These are phyloP conservation scores for Eimeria nieschulzi DNA, from an alignment of 169 alveolate genomes.

Conservation along the genomic window DNA sequence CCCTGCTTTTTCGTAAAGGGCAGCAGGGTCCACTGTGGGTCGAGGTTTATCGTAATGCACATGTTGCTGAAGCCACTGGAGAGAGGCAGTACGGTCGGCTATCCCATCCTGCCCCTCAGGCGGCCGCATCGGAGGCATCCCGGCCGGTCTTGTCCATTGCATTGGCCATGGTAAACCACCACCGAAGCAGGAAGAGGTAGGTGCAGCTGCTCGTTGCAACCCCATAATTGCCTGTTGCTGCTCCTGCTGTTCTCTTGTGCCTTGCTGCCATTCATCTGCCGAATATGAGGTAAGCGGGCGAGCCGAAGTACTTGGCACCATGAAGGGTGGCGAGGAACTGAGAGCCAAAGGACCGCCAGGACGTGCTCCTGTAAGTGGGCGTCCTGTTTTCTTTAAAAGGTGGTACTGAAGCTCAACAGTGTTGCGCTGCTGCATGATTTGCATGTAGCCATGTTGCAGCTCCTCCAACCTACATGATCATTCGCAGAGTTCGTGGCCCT, in stretches of 20 bases:
- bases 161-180: not conserved
- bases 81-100: conserved; percentile 29
- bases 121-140: not conserved
- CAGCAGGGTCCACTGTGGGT: conserved; percentile 68
- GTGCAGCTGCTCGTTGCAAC: conserved; percentile 14
- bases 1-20: conserved; percentile 57
- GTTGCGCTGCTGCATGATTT: conserved; percentile 54
- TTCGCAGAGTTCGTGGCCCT: no score
- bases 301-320: conserved; percentile 63
- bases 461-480: conserved; percentile 56
- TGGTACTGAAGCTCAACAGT: conserved; percentile 70
- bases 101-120: conserved; percentile 1
- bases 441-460: conserved; percentile 71
- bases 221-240: conserved; percentile 53
- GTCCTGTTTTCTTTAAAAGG: conserved; percentile 61
- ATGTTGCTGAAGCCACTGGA: conserved; percentile 38
- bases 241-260: conserved; percentile 37
- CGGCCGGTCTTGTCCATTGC: not conserved
- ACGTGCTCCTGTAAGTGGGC: conserved; percentile 55
- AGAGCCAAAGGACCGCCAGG: conserved; percentile 9
- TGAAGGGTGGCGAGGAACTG: conserved; percentile 49
- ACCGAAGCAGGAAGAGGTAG: not conserved
- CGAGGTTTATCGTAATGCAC: conserved; percentile 47
- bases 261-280: conserved; percentile 48
- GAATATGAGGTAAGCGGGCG: conserved; percentile 27